Percentiles rank a stretch among this genome's conserved stretches.
Evolutionary conservation across 257 asterid genomes (phyloP).

Genomic region (Primulina eburnea): DNA sequence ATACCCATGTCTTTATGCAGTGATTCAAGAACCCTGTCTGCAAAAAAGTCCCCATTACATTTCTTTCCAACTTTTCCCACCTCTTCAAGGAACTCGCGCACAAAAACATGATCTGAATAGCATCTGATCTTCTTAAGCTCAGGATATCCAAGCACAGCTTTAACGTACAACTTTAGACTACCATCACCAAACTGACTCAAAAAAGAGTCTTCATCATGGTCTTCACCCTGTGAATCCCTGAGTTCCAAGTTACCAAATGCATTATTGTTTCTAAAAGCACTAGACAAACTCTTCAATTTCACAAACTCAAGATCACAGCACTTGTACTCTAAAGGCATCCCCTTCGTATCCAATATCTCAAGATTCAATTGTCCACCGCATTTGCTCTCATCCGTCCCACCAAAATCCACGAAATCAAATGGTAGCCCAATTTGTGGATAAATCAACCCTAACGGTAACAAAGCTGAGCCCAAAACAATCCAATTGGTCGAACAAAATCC

Average conservation of each 20-base stretch:
- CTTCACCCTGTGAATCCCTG: slow-evolving; percentile 36
- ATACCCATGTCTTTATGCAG: slow-evolving; percentile 54
- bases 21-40: slow-evolving; percentile 60
- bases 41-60: slow-evolving; percentile 33
- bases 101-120: slow-evolving; percentile 44
- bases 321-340: slow-evolving; percentile 64
- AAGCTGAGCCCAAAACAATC: slow-evolving; percentile 63
- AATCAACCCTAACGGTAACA: slow-evolving; percentile 76
- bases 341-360: slow-evolving; percentile 66
- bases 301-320: slow-evolving; percentile 73
- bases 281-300: slow-evolving; percentile 32
- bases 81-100: slow-evolving; percentile 46
- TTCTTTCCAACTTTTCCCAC: slow-evolving; percentile 36
- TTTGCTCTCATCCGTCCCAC: slow-evolving; percentile 27
- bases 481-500: slow-evolving; percentile 69
- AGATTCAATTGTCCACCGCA: slow-evolving; percentile 54
- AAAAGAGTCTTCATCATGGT: slow-evolving; percentile 29
- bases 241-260: slow-evolving; percentile 29
- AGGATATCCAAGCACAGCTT: slow-evolving; percentile 45
- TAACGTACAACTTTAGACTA: slow-evolving; percentile 50
- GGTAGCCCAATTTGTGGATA: slow-evolving; percentile 63
- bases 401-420: slow-evolving; percentile 33
- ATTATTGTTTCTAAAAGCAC: slow-evolving; percentile 32
- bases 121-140: slow-evolving; percentile 33
- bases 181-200: slow-evolving; percentile 39